Base-by-base conservation (phyloP, 1,284 basidiomycete genomes). In the Irpex sp. region DNA sequence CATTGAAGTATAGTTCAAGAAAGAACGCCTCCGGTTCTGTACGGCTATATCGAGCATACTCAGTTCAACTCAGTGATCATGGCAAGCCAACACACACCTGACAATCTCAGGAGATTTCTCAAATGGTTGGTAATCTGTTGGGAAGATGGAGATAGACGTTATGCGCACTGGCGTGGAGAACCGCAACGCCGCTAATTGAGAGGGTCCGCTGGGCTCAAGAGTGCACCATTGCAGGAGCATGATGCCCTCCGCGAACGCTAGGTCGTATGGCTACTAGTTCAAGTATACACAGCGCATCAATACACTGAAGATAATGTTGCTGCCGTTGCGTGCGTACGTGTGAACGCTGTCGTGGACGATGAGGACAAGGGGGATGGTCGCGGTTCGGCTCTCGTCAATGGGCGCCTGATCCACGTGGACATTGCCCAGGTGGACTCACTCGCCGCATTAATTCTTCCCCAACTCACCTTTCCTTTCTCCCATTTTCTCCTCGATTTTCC, bases 1-100 rank as follows among this genome's bases (percentile, higher is more conserved):
- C 87, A 74, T 92, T 92, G 75, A 93, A 87, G 71, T 84, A 90
- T 2, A 92, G 76, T 62, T 92, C 83, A 15, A 91, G 77, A 69
- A 85, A 86, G 75, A 93, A 92, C 0, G 87, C 80, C 6, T 84
- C 79, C 0, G 91, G 90, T 66, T 87, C 82, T 35, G 91, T 93
- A 64, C 78, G 76, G 61, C 91, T 92, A 50, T 4, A 50, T 17
- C 3, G 3, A 31, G 31, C 15, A 1, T 37, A 35, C 21, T 31
- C 31, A 31, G 31, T 4, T 21, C 13, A 31, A 31, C 31, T 31
- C 31, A 31, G 31, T 31, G 2, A 31, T 31, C 31, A 31, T 31
- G 31, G 3, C 31, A 0, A 4, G 19, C 15, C 13, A 26, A 60
- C 8, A 81, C 87, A 65, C 69, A 91, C 91, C 88, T 86, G 67